Base-by-base conservation (phyloP, 768 basidiomycete species). In the Heimioporus sp. region DNA sequence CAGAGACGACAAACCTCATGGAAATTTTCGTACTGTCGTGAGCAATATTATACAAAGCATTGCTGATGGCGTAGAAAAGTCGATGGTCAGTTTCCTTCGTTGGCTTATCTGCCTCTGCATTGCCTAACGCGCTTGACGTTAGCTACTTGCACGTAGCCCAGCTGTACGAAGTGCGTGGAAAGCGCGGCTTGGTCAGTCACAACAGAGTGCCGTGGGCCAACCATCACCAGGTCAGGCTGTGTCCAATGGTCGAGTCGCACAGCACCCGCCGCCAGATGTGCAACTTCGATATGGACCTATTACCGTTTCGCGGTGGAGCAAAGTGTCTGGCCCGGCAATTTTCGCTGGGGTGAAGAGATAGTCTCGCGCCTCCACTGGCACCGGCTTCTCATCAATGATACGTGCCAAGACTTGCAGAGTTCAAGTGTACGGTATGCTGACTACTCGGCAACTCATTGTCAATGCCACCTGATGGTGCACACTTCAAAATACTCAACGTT, bases 1-100 rank as follows among this genome's bases (percentile, higher is more conserved):
- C 66, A 73, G 97, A 61, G 85, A 96, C 61, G 97, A 99, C 70
- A 99, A 99, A 68, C 87, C 83, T 4, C 72, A 95, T 56, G 97
- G 93, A 15, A 99, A 99, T 68, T 92, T 91, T 68, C 80, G 78
- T 53, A 80, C 72, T 30, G 83, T 93, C 49, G 92, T 98, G 43
- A 83, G 90, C 51, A 90, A 87, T 57, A 92, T 99, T 61, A 82
- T 98, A 47, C 78, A 86, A 59, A 95, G 87, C 59, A 98, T 99
- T 55, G 80, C 82, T 40, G 96, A 98, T 67, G 97, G 97, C 10
- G 92, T 98, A 36, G 92, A 96, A 64, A 88, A 90, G 63, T 83
- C 92, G 37, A 76, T 76, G 58, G 96, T 98, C 62, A 64, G 86
- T 74, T 28, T 19, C 35, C 32, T 44, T 54, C 39, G 35, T 28